Base-by-base conservation (phyloP, 1,284 basidiomycete genomes). In the Ceratorhiza oryzae-sativae region DNA sequence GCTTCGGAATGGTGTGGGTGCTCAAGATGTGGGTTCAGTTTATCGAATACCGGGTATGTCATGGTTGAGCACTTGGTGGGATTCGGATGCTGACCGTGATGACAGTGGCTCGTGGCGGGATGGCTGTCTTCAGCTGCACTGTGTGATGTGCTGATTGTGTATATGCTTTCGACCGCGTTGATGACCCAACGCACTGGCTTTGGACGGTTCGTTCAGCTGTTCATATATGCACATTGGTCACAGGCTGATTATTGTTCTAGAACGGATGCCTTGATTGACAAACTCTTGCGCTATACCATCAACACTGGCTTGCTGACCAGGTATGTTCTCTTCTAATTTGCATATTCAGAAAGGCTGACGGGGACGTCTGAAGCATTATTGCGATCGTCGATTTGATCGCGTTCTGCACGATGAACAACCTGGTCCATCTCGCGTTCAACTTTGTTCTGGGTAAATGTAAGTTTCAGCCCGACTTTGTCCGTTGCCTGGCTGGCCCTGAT, bases 361-460 rank as follows among this genome's bases (percentile, higher is more conserved):
- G 42, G 42, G 15, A 18, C 5, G n/a, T 61, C 18, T n/a, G 9
- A 12, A 73, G 79, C 58, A 73, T 80, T 60, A 76, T 79, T 32
- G 79, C 79, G 4, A 78, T 77, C 12, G 71, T 73, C 34, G 75
- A 73, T 30, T 77, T 78, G 20, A 75, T 79, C 48, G 48, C 10
- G 71, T 76, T 41, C 77, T 80, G 79, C 79, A 78, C 13, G 18
- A 68, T 68, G 65, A 75, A 75, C n/a, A 79, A 78, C 72, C 78
- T 79, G 62, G 61, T 79, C 30, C 79, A 79, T 77, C 61, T 79
- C 27, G 75, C 76, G 53, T 79, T 79, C 75, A 79, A 79, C 76
- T 80, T 78, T 77, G 76, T 79, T 59, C 76, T 80, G 68, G 79
- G 79, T 34, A 80, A 79, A 75, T 77, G 79, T 78, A 62, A 60